Evolutionary conservation across 495 filamentous ascomycete species (phyloP), one percentile per base, ranked within the genome.

Genomic region (Massariosphaeria phaeospora): DNA sequence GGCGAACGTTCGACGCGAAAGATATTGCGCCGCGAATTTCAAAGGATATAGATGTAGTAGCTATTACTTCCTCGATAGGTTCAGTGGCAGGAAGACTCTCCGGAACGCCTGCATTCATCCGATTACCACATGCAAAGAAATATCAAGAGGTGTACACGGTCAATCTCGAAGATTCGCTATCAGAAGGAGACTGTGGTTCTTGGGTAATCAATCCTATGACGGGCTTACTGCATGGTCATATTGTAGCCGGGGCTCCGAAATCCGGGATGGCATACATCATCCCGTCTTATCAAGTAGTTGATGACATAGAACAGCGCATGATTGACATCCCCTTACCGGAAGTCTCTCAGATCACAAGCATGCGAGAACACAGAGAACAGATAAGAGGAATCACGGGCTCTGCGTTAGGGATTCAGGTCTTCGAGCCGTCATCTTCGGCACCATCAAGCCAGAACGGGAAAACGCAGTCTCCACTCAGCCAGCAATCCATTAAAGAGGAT

Each of bases 141-240:
- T 55, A 27, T 18, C 57, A 55, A 23, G 51, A 61, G 30, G 44
- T 61, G 3, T 61, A 44, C n/a, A 50, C 43, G 4, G 36, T 56
- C 21, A 25, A 21, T 2, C 20, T 61, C 13, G 20, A 44, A 5
- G 52, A 36, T 2, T 35, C 35, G 2, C 25, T 61, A 3, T 34
- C 31, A 2, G n/a, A 50, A 15, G 57, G 57, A 2, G 57, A 61
- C 26, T 50, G 57, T 29, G 57, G 50, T 1, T 60, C 56, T 5
- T 60, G 56, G 56, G 42, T 60, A 4, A 29, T 45, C 2, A 42
- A 54, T 20, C 21, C 21, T 12, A n/a, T 48, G 23, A 24, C 49
- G 5, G 42, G 43, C 11, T 20, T 33, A n/a, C 9, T 55, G 2
- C 44, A 48, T 25, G 50, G 50, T 1, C 56, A 60, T 23, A 43